Base-by-base conservation (phyloP, 129 eudicot genomes). In the Saposhnikovia divaricata region DNA sequence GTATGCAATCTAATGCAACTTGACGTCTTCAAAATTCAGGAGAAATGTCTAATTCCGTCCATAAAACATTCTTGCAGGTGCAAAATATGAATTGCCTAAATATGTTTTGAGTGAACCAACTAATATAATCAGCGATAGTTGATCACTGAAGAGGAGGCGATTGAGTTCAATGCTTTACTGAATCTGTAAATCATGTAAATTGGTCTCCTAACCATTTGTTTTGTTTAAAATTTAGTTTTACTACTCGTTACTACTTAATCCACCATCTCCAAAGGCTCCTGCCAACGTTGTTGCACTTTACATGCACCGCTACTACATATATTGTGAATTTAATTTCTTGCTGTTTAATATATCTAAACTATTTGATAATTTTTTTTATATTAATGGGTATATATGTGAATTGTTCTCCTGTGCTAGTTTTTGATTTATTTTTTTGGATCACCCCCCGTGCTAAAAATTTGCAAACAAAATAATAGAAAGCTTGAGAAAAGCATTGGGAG, bases 81-180 rank as follows among this genome's bases (percentile, higher is more conserved):
- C 98, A 47, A 93, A 91, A 80, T 93, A 93, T 57, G 96, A 93
- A 86, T 86, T 93, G 81, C 94, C 98, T 51, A 93, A 89, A 87
- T 93, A 93, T 72, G 96, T 90, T 82, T 46, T 93, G 82, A 93
- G 98, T 31, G 93, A 87, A 66, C 98, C 98, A n/a, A 87, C 98
- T 61, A 93, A 93, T 85, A 80, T 93, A 88, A 85, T 90, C 9
- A 85, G 88, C 11, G 93, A 88, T 34, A 85, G 79, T 79, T 86
- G 85, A 88, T 55, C 45, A 38, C 37, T 16, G 76, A 48, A 82
- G 74, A 10, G 78, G 71, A 80, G 74, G 13, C 46, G 10, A 77
- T 72, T 21, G 63, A 12, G 65, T 72, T 72, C 72, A 82, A 82
- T 51, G 72, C 59, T 71, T 82, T 57, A 73, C 80, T 73, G 47